Base-by-base conservation (phyloP, 2,329 filamentous ascomycete genomes). In the Fusarium avenaceum region DNA sequence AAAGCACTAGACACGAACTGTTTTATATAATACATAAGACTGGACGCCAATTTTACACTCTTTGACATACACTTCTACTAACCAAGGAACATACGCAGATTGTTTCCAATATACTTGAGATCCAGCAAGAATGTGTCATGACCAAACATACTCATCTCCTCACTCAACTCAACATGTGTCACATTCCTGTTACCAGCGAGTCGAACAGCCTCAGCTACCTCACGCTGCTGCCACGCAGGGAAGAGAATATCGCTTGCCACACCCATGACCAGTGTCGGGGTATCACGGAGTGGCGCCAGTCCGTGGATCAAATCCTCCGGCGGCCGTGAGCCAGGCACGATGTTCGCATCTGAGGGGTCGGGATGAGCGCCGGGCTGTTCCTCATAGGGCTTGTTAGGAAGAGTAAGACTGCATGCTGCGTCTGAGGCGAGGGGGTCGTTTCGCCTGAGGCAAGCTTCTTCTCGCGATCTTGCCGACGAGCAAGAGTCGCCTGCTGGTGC, bases 121-220 rank as follows among this genome's bases (percentile, higher is more conserved):
- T 99, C 96, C 43, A 99, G 82, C 75, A 99, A 80, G 77, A 99
- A 99, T 0, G 95, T 98, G 77, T 99, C 96, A 75, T 99, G 96
- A 1, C 96, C 96, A 77, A 99, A 99, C 73, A 97, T 81, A 74
- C 94, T 97, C 79, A 96, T 88, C 80, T 98, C 94, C 81, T 98
- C 93, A 33, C 94, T 96, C 49, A 99, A 82, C 82, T 99, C 96
- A 15, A 96, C 87, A 79, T 99, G 94, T 44, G 89, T 90, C 1
- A 99, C 94, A 32, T 87, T 88, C 64, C 87, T 85, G 75, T 97
- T 98, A 1, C 96, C 96, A 1, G 87, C 87, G 33, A 87, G 85
- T 62, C 89, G 87, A 67, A 99, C 82, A 4, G 95, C 91, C 75
- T 95, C 90, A 5, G 94, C 95, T 65, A 99, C 90, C 79, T 99